A percentile compares a stretch with the other conserved stretches of the same genome.
phyloP scores from a whole-genome alignment of 306 rosid species.

The Astragalus membranaceus region DNA sequence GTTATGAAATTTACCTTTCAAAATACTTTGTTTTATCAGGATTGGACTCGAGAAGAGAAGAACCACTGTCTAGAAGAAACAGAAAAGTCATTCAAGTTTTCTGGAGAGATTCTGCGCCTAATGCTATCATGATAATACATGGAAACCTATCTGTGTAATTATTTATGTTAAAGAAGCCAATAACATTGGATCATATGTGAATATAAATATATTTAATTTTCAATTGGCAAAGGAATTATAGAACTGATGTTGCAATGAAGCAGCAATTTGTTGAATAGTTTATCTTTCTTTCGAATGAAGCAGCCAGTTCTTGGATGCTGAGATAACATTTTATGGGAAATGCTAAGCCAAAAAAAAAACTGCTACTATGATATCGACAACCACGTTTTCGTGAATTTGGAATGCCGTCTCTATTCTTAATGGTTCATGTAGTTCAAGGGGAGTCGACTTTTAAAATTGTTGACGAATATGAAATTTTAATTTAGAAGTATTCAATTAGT shows the following conservation, averaged over 20 bases:
- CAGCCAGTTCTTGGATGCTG: too few species aligned
- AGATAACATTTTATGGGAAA: too few species aligned
- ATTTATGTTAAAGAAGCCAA: slow-evolving; percentile 9
- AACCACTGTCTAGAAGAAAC: slow-evolving; percentile 94
- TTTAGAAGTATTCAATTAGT: too few species aligned
- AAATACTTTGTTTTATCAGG: slow-evolving; percentile 30
- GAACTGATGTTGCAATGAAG: neutral
- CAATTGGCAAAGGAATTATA: neutral
- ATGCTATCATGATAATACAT: slow-evolving; percentile 48
- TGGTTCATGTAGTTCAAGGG: too few species aligned
- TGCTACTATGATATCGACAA: too few species aligned
- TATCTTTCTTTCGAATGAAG: too few species aligned
- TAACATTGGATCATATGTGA: slow-evolving; percentile 8
- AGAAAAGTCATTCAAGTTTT: slow-evolving; percentile 77
- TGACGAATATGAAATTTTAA: too few species aligned
- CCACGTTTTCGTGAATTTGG: too few species aligned
- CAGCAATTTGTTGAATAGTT: too few species aligned
- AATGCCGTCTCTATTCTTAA: too few species aligned
- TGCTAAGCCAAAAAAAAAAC: too few species aligned
- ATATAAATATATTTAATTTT: slow-evolving; percentile 5
- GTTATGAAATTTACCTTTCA: neutral
- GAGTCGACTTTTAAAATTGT: too few species aligned
- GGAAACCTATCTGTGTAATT: neutral
- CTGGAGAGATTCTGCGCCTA: slow-evolving; percentile 91
- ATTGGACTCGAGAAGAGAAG: slow-evolving; percentile 95